phyloP scores from a whole-genome alignment of 768 basidiomycete genomes.

The Trichaptum fuscoviolaceum region DNA sequence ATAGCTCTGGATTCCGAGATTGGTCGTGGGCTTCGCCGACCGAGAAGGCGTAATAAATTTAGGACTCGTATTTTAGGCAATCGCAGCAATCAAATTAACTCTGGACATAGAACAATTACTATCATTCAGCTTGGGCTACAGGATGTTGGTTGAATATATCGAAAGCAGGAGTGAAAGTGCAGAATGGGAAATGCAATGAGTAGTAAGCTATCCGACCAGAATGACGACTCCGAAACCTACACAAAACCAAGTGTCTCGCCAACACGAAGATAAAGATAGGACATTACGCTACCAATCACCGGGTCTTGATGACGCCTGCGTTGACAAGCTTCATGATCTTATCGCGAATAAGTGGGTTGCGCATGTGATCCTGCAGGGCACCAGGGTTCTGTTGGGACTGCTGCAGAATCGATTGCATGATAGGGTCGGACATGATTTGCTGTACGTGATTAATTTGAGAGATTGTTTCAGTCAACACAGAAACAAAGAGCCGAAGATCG shows the following conservation, averaged over 20 bases:
- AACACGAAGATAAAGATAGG: background rate
- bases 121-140: background rate
- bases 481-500: constrained; percentile 7
- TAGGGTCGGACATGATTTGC: constrained; percentile 82
- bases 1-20: constrained; percentile 47
- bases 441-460: constrained; percentile 23
- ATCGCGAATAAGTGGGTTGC: constrained; percentile 72
- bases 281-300: constrained; percentile 34
- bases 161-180: background rate
- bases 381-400: constrained; percentile 88
- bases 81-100: background rate
- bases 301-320: constrained; percentile 89
- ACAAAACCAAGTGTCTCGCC: background rate
- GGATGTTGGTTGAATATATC: background rate
- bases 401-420: constrained; percentile 93
- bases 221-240: background rate
- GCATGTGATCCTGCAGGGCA: constrained; percentile 93
- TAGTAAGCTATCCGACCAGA: background rate
- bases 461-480: background rate
- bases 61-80: background rate
- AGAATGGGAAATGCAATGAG: background rate
- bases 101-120: background rate
- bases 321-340: constrained; percentile 90
- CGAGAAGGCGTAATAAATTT: constrained; percentile 3
- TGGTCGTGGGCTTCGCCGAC: constrained; percentile 71